A percentile compares a stretch with the other conserved stretches of the same genome.
These are phyloP conservation scores for Penicillium flavigenum DNA, from an alignment of 495 filamentous ascomycete species.

Conservation along the genomic window DNA sequence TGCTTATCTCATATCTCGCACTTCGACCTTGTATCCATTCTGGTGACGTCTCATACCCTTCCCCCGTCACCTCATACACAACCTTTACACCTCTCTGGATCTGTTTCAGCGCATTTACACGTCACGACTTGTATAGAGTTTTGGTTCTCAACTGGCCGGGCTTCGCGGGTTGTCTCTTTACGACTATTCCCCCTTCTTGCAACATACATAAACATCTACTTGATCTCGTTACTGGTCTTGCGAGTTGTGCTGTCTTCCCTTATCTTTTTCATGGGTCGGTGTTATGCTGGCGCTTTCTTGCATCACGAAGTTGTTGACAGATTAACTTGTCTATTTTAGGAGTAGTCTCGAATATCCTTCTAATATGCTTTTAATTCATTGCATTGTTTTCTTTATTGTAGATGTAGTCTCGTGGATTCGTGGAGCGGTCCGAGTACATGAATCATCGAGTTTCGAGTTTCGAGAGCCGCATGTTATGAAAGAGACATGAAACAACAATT, in stretches of 20 bases:
- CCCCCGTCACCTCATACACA: constrained; percentile 12
- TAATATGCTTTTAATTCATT: not conserved
- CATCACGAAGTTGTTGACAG: constrained; percentile 8
- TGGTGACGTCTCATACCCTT: constrained; percentile 20
- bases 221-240: constrained; percentile 7
- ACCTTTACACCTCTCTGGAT: constrained; percentile 7
- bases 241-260: constrained; percentile 13
- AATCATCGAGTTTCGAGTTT: not conserved
- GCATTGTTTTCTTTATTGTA: not conserved
- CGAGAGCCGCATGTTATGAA: not conserved
- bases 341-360: not conserved
- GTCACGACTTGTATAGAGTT: constrained; percentile 34
- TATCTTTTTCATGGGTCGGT: constrained; percentile 24
- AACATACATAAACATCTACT: constrained; percentile 29
- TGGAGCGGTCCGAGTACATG: not conserved
- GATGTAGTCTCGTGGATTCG: not conserved
- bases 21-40: constrained; percentile 17
- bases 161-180: constrained; percentile 20
- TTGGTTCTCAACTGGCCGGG: constrained; percentile 19
- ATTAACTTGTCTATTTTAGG: constrained; percentile 2
- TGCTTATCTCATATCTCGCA: constrained; percentile 6
- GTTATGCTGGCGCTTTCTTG: constrained; percentile 23
- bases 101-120: constrained; percentile 26
- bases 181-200: constrained; percentile 23
- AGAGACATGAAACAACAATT: not conserved